Evolutionary conservation across 2,329 filamentous ascomycete genomes (phyloP).

Genomic region (Fusarium citri): DNA sequence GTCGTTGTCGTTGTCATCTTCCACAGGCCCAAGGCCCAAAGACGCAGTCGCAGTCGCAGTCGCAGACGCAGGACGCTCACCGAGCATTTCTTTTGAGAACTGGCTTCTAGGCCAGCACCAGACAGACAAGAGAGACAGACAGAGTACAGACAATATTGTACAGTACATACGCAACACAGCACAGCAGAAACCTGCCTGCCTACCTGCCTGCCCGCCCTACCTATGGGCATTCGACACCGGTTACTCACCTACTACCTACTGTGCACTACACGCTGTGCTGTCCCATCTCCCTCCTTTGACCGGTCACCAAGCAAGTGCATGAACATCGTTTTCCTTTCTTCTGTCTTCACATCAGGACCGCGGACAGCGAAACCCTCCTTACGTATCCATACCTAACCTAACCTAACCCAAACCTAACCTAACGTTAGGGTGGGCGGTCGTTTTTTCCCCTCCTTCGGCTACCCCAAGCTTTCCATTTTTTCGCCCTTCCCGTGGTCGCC

Average conservation of each 20-base stretch:
- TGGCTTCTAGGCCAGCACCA: conserved; percentile 28
- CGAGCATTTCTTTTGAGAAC: conserved; percentile 26
- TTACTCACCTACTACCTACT: conserved; percentile 8
- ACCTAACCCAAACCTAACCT: background rate
- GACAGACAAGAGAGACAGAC: conserved; percentile 1
- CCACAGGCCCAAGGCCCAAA: conserved; percentile 15
- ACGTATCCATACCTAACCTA: background rate
- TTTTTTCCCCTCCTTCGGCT: conserved; percentile 17
- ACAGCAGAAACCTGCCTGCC: background rate
- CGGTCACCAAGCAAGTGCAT: conserved; percentile 18
- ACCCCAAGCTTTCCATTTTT: conserved; percentile 41
- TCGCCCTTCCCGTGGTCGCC: conserved; percentile 41
- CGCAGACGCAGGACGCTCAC: conserved; percentile 31
- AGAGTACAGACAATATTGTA: background rate
- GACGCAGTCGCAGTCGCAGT: background rate
- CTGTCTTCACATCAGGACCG: conserved; percentile 39
- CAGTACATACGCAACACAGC: conserved; percentile 27
- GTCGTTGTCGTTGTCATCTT: conserved; percentile 26
- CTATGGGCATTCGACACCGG: conserved; percentile 33
- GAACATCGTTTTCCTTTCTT: conserved; percentile 43
- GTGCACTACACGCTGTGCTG: conserved; percentile 33
- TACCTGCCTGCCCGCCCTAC: background rate
- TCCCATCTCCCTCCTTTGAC: conserved; percentile 22
- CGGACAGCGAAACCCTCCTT: conserved; percentile 30
- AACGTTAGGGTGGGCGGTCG: conserved; percentile 8